Percentiles rank a stretch among this genome's conserved stretches.
phyloP scores from a whole-genome alignment of 495 filamentous ascomycete species.

The Recurvomyces mirabilis region DNA sequence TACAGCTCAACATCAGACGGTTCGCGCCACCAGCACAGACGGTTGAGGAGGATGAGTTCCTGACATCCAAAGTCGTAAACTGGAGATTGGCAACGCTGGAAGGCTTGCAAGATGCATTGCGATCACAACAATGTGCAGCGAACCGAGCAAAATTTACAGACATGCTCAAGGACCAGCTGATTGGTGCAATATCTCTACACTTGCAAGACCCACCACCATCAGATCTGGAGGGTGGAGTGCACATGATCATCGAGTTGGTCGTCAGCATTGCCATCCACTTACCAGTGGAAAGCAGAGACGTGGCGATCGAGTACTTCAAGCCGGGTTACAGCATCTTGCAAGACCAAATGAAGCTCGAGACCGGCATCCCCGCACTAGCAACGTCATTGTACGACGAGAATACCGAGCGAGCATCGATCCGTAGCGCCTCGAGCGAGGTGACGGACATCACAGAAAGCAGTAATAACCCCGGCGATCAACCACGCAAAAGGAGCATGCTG shows the following conservation, averaged over 20 bases:
- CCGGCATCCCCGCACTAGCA: constrained; percentile 57
- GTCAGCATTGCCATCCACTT: constrained; percentile 76
- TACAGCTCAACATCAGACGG: constrained; percentile 80
- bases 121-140: constrained; percentile 50
- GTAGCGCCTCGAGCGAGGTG: constrained; percentile 25
- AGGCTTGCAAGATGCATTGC: constrained; percentile 63
- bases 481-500: constrained; percentile 28
- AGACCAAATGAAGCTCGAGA: constrained; percentile 75
- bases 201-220: constrained; percentile 63
- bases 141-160: constrained; percentile 56
- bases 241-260: constrained; percentile 88
- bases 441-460: constrained; percentile 18
- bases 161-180: constrained; percentile 57
- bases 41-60: constrained; percentile 79
- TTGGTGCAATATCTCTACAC: constrained; percentile 54
- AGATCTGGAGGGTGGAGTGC: constrained; percentile 67
- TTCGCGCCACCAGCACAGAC: constrained; percentile 57
- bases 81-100: constrained; percentile 93
- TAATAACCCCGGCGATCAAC: neutral
- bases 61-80: constrained; percentile 74
- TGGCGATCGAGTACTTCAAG: constrained; percentile 71
- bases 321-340: constrained; percentile 57
- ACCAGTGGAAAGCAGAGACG: constrained; percentile 82
- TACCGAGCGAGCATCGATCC: constrained; percentile 33
- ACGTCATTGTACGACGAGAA: constrained; percentile 40